Percentiles rank a stretch among this genome's conserved stretches.
These are phyloP conservation scores for Phycomyces blakesleeanus DNA, from an alignment of 192 early-diverging fungal genomes.

Conservation along the genomic window DNA sequence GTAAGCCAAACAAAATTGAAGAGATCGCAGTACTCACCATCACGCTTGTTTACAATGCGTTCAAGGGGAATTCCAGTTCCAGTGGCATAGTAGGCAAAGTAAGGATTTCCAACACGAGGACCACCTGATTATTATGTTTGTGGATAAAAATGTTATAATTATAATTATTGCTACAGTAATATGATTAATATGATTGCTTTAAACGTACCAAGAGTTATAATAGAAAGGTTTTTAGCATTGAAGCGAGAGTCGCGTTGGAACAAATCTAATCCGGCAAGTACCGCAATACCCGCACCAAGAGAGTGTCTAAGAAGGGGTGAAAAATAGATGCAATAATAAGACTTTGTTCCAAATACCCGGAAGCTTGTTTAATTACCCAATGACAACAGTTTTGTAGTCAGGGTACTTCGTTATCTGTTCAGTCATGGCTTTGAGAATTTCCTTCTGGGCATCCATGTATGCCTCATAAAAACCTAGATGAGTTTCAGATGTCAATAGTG, in stretches of 20 bases:
- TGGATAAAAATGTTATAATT: background rate
- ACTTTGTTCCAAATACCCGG: too few species aligned
- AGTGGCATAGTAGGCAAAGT: slow-evolving; percentile 9
- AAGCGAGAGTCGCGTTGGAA: slow-evolving; percentile 16
- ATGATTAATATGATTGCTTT: too few species aligned
- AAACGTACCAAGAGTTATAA: slow-evolving; percentile 15
- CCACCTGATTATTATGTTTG: background rate
- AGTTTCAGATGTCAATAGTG: background rate
- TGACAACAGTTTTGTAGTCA: slow-evolving; percentile 19
- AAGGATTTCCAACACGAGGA: slow-evolving; percentile 11
- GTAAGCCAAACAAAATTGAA: too few species aligned
- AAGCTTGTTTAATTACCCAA: slow-evolving; percentile 21
- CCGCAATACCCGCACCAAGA: slow-evolving; percentile 22
- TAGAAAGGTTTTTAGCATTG: slow-evolving; percentile 9
- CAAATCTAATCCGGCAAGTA: slow-evolving; percentile 21
- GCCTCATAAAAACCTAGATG: slow-evolving; percentile 12
- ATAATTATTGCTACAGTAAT: too few species aligned
- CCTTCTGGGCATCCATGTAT: background rate
- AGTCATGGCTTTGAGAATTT: background rate
- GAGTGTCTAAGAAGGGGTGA: slow-evolving; percentile 9
- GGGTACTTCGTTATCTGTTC: slow-evolving; percentile 5
- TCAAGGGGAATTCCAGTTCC: slow-evolving; percentile 1
- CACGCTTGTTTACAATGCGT: slow-evolving; percentile 3
- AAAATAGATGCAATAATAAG: background rate
- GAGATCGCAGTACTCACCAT: too few species aligned